These are phyloP conservation scores for Botryotinia narcissicola DNA, from an alignment of 2,329 filamentous ascomycete genomes.

Conservation along the genomic window DNA sequence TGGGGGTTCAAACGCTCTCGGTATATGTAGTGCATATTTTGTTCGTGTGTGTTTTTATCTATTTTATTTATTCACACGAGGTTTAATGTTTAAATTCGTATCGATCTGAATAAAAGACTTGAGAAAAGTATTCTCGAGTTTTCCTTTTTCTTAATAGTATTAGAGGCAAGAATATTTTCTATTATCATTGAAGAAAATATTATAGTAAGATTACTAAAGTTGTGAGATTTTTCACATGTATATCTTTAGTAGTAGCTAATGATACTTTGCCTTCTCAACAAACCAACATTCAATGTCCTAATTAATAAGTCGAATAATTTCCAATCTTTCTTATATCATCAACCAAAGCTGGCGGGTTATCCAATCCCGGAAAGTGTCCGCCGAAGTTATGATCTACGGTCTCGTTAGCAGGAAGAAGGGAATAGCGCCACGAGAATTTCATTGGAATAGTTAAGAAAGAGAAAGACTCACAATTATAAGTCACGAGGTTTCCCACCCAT, in stretches of 20 bases:
- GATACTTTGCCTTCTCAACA: neutral
- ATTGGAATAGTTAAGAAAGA: neutral
- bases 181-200: neutral
- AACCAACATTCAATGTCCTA: neutral
- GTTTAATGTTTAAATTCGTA: neutral
- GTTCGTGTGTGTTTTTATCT: neutral
- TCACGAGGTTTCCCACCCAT: neutral
- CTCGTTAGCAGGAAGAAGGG: neutral
- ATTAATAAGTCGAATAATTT: neutral
- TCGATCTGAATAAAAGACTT: neutral
- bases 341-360: neutral
- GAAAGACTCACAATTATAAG: neutral
- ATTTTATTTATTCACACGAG: neutral
- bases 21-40: neutral
- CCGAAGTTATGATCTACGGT: neutral
- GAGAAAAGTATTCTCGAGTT: neutral
- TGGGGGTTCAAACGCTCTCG: neutral
- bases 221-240: neutral
- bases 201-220: neutral
- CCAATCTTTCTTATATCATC: neutral
- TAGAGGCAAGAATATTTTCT: neutral
- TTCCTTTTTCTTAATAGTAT: neutral
- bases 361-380: neutral
- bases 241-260: neutral
- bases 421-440: neutral